Conservation (phyloP, 176 grass and related monocot genomes). For the Aegilops speltoides region DNA sequence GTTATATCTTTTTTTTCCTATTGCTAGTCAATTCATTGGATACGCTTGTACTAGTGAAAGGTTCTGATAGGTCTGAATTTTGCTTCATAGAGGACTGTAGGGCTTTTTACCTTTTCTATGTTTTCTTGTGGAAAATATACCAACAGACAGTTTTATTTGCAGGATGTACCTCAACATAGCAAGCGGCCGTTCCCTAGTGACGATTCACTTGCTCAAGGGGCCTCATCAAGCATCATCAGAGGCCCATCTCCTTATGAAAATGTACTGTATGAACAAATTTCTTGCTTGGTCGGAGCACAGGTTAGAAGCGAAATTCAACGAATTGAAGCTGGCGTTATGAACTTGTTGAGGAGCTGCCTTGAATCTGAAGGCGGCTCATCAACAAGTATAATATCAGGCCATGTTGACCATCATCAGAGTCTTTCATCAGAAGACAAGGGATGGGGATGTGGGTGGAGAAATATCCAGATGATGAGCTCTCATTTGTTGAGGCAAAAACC, state of each 20-base stretch:
- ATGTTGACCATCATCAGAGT: constrained; percentile 80
- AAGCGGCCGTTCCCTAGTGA: not conserved
- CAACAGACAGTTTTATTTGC: constrained; percentile 21
- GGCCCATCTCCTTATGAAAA: not conserved
- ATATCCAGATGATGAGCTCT: constrained; percentile 91
- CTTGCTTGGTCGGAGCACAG: constrained; percentile 45
- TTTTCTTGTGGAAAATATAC: not conserved
- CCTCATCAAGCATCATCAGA: constrained; percentile 43
- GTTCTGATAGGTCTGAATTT: not conserved
- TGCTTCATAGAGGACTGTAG: not conserved
- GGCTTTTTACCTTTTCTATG: not conserved
- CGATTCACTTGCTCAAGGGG: constrained; percentile 31
- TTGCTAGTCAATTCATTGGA: not conserved
- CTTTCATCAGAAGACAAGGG: constrained; percentile 72
- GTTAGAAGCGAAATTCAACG: constrained; percentile 46
- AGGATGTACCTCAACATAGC: constrained; percentile 37
- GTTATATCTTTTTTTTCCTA: not conserved
- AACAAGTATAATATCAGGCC: constrained; percentile 62
- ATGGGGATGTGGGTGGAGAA: constrained; percentile 98
- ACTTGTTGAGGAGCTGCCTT: constrained; percentile 59
- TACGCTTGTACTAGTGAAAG: not conserved
- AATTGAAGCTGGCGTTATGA: constrained; percentile 67
- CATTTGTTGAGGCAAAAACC: constrained; percentile 63
- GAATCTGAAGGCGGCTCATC: constrained; percentile 51
- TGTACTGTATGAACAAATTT: constrained; percentile 43